Percentiles rank a stretch among this genome's conserved stretches.
phyloP scores from a whole-genome alignment of 2,329 filamentous ascomycete species.

The Trichoderma sp. region DNA sequence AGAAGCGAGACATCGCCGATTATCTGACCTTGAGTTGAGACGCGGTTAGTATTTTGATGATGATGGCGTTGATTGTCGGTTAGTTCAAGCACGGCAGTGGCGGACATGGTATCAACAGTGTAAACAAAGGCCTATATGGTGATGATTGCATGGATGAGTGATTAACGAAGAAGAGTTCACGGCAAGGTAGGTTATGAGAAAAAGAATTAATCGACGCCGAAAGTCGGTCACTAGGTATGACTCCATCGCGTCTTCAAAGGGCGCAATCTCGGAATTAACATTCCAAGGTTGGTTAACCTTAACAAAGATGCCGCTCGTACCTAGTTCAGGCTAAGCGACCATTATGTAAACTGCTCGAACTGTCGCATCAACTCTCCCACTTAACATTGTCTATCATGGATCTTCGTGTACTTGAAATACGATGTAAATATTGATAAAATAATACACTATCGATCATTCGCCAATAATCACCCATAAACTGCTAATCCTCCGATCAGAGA shows the following conservation, averaged over 20 bases:
- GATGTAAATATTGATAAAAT: neutral
- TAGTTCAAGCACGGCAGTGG: neutral
- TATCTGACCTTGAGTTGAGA: neutral
- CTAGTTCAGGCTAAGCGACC: neutral
- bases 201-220: neutral
- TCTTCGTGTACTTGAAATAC: accelerated
- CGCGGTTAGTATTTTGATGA: neutral
- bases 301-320: neutral
- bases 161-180: neutral
- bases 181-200: neutral
- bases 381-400: neutral
- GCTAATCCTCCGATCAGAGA: no score
- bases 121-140: neutral
- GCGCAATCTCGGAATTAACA: neutral
- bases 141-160: neutral
- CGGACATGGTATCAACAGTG: neutral
- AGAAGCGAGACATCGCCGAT: neutral
- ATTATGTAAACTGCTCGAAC: neutral
- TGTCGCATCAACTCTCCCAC: neutral
- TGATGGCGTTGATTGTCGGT: neutral
- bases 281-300: neutral
- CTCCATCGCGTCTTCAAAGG: neutral
- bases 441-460: neutral
- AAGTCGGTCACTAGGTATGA: neutral
- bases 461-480: neutral